Conservation (phyloP, 208 protist species). For the Balamuthia mandrillaris region DNA sequence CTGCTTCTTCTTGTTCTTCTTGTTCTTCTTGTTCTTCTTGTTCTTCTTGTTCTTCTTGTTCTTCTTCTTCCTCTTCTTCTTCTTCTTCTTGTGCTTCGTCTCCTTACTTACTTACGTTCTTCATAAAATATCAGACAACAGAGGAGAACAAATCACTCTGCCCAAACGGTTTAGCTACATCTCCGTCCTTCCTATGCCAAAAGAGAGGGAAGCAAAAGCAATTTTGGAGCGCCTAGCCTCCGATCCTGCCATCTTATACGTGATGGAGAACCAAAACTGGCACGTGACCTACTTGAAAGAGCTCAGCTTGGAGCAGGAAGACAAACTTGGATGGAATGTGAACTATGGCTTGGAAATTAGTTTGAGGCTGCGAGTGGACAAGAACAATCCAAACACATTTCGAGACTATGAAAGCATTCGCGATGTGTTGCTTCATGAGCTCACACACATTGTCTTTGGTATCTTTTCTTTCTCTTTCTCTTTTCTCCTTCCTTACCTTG, state of each 20-base stretch:
- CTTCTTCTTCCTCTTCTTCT: too few species aligned
- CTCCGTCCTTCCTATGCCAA: neutral
- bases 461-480: too few species aligned
- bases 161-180: neutral
- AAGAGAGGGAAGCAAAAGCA: neutral
- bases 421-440: neutral
- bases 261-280: neutral
- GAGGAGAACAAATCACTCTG: neutral
- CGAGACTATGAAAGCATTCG: neutral
- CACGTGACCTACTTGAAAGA: neutral
- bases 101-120: too few species aligned
- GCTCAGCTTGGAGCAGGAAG: neutral
- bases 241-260: neutral
- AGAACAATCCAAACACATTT: neutral
- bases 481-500: too few species aligned
- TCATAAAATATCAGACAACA: neutral
- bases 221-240: neutral
- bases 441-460: neutral
- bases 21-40: too few species aligned
- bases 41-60: too few species aligned
- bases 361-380: neutral
- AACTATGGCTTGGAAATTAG: neutral
- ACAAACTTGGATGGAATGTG: conserved; percentile 13
- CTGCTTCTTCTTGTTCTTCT: too few species aligned
- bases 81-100: too few species aligned